Conservation (phyloP, 768 basidiomycete species). For the Russula abietina region DNA sequence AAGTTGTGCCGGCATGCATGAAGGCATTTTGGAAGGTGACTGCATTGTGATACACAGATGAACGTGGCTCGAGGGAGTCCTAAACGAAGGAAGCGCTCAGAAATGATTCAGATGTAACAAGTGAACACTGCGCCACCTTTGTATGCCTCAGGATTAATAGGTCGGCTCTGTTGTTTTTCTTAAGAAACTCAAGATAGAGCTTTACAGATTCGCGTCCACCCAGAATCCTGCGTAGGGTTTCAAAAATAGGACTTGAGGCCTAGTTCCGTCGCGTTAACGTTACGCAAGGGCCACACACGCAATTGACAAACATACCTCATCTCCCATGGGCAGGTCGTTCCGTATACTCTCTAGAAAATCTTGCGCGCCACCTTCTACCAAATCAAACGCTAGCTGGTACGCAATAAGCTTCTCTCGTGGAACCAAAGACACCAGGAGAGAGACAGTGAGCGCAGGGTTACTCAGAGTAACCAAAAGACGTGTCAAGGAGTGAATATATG, state of each 20-base stretch:
- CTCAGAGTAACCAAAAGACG: conserved; percentile 87
- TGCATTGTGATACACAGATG: conserved; percentile 96
- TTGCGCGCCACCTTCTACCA: conserved; percentile 90
- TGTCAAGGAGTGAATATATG: conserved; percentile 74
- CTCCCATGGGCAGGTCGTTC: conserved; percentile 60
- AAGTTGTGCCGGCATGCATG: conserved; percentile 97
- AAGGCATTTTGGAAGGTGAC: conserved; percentile 96
- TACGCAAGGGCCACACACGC: background rate
- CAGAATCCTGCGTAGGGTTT: conserved; percentile 75
- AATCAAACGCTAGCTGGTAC: conserved; percentile 93
- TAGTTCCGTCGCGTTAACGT: conserved; percentile 27
- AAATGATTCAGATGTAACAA: conserved; percentile 69
- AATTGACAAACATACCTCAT: conserved; percentile 42
- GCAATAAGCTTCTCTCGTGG: conserved; percentile 69
- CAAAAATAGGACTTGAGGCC: conserved; percentile 58
- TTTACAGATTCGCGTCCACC: conserved; percentile 89
- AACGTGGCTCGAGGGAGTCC: conserved; percentile 89
- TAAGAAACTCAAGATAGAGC: conserved; percentile 91
- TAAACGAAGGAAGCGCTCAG: conserved; percentile 30
- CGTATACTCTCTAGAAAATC: conserved; percentile 82
- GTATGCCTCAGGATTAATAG: conserved; percentile 87
- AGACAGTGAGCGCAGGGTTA: conserved; percentile 69
- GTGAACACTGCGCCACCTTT: conserved; percentile 49
- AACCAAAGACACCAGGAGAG: conserved; percentile 66
- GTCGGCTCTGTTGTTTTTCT: conserved; percentile 90